Evolutionary conservation across 2,329 filamentous ascomycete genomes (phyloP).

Genomic region (Sporothrix inflata): DNA sequence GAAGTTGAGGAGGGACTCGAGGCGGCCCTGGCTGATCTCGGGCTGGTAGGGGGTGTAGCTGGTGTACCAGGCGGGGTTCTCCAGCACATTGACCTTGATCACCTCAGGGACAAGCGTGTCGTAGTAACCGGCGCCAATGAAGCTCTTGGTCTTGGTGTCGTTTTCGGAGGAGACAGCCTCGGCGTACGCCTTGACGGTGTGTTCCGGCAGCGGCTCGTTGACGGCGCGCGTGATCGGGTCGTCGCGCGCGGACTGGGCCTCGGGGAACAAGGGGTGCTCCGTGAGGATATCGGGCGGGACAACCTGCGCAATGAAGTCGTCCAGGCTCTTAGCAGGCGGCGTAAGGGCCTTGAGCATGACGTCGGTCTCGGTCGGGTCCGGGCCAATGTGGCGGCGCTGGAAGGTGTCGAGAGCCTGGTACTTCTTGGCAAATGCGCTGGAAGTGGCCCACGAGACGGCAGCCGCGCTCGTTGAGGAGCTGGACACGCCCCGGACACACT

Average conservation of each 20-base stretch:
- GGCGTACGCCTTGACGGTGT: constrained; percentile 55
- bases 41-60: constrained; percentile 98
- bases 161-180: constrained; percentile 44
- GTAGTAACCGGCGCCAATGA: constrained; percentile 88
- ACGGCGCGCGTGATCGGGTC: constrained; percentile 44
- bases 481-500: constrained; percentile 27
- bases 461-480: constrained; percentile 24
- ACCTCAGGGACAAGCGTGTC: constrained; percentile 84
- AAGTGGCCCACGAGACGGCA: constrained; percentile 32
- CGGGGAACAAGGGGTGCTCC: constrained; percentile 62
- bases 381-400: constrained; percentile 83
- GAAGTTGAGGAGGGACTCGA: constrained; percentile 93
- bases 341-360: constrained; percentile 81
- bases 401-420: constrained; percentile 62
- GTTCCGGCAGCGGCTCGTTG: constrained; percentile 59
- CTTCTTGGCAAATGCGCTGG: constrained; percentile 34
- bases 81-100: constrained; percentile 88
- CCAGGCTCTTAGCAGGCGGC: constrained; percentile 71
- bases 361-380: constrained; percentile 67
- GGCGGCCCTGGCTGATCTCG: constrained; percentile 91
- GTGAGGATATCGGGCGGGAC: constrained; percentile 79
- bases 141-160: constrained; percentile 58
- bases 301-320: constrained; percentile 84
- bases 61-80: constrained; percentile 96
- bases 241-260: constrained; percentile 46